Percentiles rank a stretch among this genome's conserved stretches.
phyloP scores from a whole-genome alignment of 1,284 basidiomycete genomes.

The Ceratobasidium sp. region DNA sequence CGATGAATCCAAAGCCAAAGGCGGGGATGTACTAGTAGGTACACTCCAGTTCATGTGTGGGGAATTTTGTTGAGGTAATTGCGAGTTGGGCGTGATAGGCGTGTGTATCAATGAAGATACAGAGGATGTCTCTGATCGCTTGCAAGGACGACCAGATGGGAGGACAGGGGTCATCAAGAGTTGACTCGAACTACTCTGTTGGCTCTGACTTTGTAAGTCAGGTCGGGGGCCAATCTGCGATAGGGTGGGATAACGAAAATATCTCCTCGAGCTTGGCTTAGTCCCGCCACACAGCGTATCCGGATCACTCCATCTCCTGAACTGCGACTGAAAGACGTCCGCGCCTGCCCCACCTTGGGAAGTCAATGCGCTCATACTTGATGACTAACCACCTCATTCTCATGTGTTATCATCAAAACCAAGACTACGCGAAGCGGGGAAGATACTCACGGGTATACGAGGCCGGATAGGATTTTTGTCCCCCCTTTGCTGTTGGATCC shows the following conservation, averaged over 20 bases:
- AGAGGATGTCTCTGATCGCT: neutral
- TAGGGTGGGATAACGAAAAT: constrained; percentile 1
- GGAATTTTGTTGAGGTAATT: neutral
- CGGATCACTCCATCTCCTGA: neutral
- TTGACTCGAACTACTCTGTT: neutral
- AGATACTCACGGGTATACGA: constrained; percentile 26
- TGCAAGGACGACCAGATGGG: neutral
- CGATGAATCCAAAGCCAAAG: neutral
- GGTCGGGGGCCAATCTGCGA: constrained; percentile 5
- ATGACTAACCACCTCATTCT: constrained; percentile 7
- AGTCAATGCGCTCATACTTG: neutral
- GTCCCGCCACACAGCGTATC: constrained; percentile 1
- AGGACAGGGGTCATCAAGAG: constrained; percentile 4
- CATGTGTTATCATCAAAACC: neutral
- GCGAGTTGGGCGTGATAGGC: neutral
- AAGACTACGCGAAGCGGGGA: neutral
- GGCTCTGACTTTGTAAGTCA: too few species aligned
- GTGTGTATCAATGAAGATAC: neutral
- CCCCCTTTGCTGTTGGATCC: neutral
- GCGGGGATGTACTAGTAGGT: neutral
- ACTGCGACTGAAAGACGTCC: too few species aligned
- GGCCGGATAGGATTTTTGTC: constrained; percentile 6
- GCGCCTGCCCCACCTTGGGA: neutral
- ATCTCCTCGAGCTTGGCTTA: neutral
- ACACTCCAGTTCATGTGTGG: neutral